A percentile compares a stretch with the other conserved stretches of the same genome.
Conservation (phyloP, 2,329 filamentous ascomycete species). For the Trichophyton rubrum region DNA sequence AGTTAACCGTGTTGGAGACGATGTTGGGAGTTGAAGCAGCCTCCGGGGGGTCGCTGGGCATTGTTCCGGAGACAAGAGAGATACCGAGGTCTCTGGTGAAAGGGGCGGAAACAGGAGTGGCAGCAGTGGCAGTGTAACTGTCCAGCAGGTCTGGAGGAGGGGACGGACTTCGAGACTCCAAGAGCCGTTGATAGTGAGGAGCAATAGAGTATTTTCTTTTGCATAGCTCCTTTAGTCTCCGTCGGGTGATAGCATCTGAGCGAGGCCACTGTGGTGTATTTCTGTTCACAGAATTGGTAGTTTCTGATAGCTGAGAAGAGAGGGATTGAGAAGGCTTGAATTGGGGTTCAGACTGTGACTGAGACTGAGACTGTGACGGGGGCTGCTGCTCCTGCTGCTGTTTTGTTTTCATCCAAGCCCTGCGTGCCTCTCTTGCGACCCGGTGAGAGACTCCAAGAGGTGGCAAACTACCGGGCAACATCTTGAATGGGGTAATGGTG, state of each 20-base stretch:
- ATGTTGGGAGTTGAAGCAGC: neutral
- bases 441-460: slow-evolving; percentile 53
- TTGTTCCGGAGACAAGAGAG: slow-evolving; percentile 32
- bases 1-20: neutral
- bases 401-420: slow-evolving; percentile 44
- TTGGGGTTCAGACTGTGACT: neutral
- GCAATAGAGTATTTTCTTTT: slow-evolving; percentile 50
- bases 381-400: slow-evolving; percentile 16
- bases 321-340: neutral
- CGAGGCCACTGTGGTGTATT: slow-evolving; percentile 38
- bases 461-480: slow-evolving; percentile 50
- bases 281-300: neutral
- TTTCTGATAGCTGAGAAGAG: neutral
- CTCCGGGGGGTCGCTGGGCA: slow-evolving; percentile 24
- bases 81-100: slow-evolving; percentile 36
- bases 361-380: slow-evolving; percentile 10
- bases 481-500: slow-evolving; percentile 54
- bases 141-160: slow-evolving; percentile 37
- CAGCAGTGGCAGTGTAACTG: slow-evolving; percentile 20
- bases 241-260: slow-evolving; percentile 46
- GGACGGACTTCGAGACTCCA: slow-evolving; percentile 49
- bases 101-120: slow-evolving; percentile 17
- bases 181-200: slow-evolving; percentile 51
- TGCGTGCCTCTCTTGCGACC: slow-evolving; percentile 49
- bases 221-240: slow-evolving; percentile 47